Conservation (phyloP, 1,284 basidiomycete species). For the Leccinum variabile region DNA sequence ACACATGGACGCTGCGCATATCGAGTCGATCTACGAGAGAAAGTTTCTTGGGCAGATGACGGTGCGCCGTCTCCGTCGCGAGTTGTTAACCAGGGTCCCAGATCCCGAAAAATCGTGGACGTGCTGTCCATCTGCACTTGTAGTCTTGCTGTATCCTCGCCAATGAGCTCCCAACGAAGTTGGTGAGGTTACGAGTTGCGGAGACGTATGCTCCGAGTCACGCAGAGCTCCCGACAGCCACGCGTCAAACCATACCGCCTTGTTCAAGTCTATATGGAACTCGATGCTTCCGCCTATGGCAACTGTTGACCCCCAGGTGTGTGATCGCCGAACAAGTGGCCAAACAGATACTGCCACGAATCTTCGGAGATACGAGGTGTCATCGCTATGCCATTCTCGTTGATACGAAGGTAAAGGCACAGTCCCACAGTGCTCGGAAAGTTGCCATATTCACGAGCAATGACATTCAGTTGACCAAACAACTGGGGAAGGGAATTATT, state of each 20-base stretch:
- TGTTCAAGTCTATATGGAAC: constrained; percentile 72
- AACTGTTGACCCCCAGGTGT: constrained; percentile 36
- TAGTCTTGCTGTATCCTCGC: constrained; percentile 55
- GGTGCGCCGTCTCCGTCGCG: constrained; percentile 25
- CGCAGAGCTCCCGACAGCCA: constrained; percentile 56
- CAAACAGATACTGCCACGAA: constrained; percentile 71
- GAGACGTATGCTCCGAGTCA: constrained; percentile 24
- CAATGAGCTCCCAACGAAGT: constrained; percentile 39
- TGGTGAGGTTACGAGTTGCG: constrained; percentile 42
- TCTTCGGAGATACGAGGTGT: constrained; percentile 77
- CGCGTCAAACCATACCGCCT: constrained; percentile 70
- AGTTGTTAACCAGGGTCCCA: constrained; percentile 25
- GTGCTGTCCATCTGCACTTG: constrained; percentile 45
- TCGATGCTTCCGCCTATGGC: constrained; percentile 69
- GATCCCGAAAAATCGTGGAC: constrained; percentile 38
- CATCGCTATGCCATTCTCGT: constrained; percentile 52
- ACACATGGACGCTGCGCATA: constrained; percentile 38
- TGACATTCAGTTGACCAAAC: constrained; percentile 70
- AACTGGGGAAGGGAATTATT: constrained; percentile 47
- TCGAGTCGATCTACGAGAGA: constrained; percentile 68
- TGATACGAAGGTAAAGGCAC: constrained; percentile 69
- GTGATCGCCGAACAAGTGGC: constrained; percentile 55
- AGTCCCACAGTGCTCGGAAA: constrained; percentile 73
- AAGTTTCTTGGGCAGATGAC: constrained; percentile 63
- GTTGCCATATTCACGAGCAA: constrained; percentile 71